A percentile compares a stretch with the other conserved stretches of the same genome.
phyloP scores from a whole-genome alignment of 2,329 filamentous ascomycete genomes.

The Lecanicillium sp. region DNA sequence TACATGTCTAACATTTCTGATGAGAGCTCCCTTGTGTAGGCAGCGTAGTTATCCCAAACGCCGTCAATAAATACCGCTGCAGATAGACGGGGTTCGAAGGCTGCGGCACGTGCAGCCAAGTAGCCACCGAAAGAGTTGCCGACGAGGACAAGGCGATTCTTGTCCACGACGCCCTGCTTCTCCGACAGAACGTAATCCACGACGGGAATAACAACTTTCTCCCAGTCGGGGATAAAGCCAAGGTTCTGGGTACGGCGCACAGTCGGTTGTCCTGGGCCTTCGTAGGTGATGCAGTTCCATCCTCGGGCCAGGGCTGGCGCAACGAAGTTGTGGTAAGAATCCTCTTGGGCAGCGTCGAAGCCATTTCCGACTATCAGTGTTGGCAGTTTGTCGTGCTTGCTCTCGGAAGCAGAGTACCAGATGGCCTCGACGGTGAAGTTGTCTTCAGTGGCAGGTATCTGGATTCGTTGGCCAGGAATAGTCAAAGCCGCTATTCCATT shows the following conservation, averaged over 20 bases:
- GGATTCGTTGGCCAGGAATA: slow-evolving; percentile 12
- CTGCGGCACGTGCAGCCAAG: slow-evolving; percentile 30
- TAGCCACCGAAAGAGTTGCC: slow-evolving; percentile 34
- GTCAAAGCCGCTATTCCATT: slow-evolving; percentile 23
- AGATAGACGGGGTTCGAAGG: slow-evolving; percentile 31
- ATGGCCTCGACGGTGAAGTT: slow-evolving; percentile 21
- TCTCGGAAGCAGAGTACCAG: slow-evolving; percentile 14
- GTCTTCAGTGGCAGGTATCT: slow-evolving; percentile 15
- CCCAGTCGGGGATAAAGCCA: slow-evolving; percentile 36
- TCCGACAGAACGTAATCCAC: slow-evolving; percentile 26
- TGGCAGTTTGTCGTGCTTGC: slow-evolving; percentile 13
- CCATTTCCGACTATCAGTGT: slow-evolving; percentile 28
- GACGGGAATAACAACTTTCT: slow-evolving; percentile 28
- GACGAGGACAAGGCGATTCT: slow-evolving; percentile 24
- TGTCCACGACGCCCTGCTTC: slow-evolving; percentile 19
- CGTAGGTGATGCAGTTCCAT: slow-evolving; percentile 35
- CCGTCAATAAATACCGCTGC: slow-evolving; percentile 26
- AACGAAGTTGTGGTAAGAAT: slow-evolving; percentile 24
- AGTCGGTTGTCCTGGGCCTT: slow-evolving; percentile 35
- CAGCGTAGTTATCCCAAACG: slow-evolving; percentile 16
- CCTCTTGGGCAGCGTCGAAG: slow-evolving; percentile 30
- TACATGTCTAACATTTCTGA: slow-evolving; percentile 2
- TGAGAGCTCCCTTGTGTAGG: neutral
- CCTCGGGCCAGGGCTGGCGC: slow-evolving; percentile 24
- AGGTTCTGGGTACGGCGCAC: slow-evolving; percentile 30